A percentile compares a stretch with the other conserved stretches of the same genome.
These are phyloP conservation scores for Teunomyces funiuensis DNA, from an alignment of 805 yeast species.

Conservation along the genomic window DNA sequence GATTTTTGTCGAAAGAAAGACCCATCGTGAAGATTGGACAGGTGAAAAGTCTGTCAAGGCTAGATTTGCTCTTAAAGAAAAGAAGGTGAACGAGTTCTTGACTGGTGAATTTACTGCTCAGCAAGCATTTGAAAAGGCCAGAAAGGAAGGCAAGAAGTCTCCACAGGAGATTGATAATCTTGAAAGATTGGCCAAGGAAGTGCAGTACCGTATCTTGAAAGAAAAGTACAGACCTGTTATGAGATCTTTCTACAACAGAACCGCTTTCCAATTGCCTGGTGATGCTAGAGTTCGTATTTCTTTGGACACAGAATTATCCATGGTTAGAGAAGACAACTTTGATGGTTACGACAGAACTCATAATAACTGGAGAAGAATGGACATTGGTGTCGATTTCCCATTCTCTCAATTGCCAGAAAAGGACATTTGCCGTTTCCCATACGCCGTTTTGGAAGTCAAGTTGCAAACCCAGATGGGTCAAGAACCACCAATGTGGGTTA, in stretches of 20 bases:
- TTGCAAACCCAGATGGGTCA: conserved; percentile 97
- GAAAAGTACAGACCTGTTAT: conserved; percentile 88
- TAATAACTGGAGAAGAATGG: conserved; percentile 97
- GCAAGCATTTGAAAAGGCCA: conserved; percentile 88
- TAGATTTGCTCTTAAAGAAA: conserved; percentile 89
- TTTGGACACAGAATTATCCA: conserved; percentile 92
- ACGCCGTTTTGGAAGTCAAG: conserved; percentile 96
- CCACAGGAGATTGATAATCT: conserved; percentile 84
- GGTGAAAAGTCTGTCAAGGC: conserved; percentile 99
- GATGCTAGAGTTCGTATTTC: conserved; percentile 99
- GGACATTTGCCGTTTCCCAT: conserved; percentile 92
- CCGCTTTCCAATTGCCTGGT: conserved; percentile 98
- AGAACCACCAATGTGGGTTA: conserved; percentile 98
- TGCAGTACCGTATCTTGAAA: conserved; percentile 85
- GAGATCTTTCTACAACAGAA: conserved; percentile 95
- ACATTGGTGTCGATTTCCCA: conserved; percentile 97
- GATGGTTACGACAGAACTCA: conserved; percentile 90
- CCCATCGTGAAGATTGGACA: conserved; percentile 99
- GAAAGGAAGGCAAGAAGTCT: conserved; percentile 89
- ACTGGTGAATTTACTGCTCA: conserved; percentile 81
- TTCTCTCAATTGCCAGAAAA: conserved; percentile 78
- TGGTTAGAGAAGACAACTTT: conserved; percentile 97
- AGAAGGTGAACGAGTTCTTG: conserved; percentile 81
- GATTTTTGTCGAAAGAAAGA: conserved; percentile 93
- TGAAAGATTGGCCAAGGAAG: conserved; percentile 90